Conservation (phyloP, 108 stramenopile species). For the Nitzschia putrida region DNA sequence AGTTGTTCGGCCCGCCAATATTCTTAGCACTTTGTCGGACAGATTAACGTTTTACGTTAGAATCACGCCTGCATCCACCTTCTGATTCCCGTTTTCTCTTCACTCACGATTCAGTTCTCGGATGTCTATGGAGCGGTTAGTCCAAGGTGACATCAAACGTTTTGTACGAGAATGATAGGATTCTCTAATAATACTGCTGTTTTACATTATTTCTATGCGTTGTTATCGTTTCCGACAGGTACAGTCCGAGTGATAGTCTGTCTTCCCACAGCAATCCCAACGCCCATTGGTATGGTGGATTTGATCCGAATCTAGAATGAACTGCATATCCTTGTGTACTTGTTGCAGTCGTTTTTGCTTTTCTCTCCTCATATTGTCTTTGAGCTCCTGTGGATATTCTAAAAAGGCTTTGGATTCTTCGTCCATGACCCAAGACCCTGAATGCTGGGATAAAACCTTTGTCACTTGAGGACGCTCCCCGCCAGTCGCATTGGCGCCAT, state of each 20-base stretch:
- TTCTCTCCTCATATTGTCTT: slow-evolving; percentile 62
- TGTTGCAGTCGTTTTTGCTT: slow-evolving; percentile 62
- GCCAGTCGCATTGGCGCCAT: background rate
- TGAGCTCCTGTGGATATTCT: slow-evolving; percentile 62
- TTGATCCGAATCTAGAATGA: slow-evolving; percentile 70
- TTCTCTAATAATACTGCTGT: too few species aligned
- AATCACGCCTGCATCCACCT: too few species aligned
- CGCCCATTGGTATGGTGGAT: slow-evolving; percentile 53
- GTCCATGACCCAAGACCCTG: slow-evolving; percentile 61
- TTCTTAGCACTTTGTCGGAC: too few species aligned
- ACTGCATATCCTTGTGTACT: slow-evolving; percentile 68
- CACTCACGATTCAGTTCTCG: too few species aligned
- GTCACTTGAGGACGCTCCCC: background rate
- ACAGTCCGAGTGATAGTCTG: slow-evolving; percentile 42
- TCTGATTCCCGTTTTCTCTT: too few species aligned
- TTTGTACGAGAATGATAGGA: too few species aligned
- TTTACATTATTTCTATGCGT: background rate
- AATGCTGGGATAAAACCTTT: slow-evolving; percentile 23
- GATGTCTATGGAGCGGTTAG: too few species aligned
- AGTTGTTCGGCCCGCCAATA: too few species aligned
- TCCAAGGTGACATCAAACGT: too few species aligned
- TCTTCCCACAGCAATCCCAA: slow-evolving; percentile 64
- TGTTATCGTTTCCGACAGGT: background rate
- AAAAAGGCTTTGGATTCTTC: slow-evolving; percentile 66
- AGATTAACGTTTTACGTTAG: too few species aligned